Evolutionary conservation across 345 rosid species (phyloP), one percentile per base, ranked within the genome.

Genomic region (Cochlearia excelsa): DNA sequence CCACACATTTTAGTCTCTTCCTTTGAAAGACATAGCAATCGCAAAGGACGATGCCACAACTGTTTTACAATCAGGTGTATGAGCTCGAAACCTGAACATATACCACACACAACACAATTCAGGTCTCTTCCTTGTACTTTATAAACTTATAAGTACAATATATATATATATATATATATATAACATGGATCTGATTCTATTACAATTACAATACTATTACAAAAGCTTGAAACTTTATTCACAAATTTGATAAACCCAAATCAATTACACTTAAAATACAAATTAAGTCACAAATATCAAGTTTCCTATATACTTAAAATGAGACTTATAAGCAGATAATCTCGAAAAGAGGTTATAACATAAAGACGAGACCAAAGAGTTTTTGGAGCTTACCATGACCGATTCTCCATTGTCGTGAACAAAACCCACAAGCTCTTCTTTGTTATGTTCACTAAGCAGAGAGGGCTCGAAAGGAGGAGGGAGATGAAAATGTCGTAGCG

Each of bases 31-130:
- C 97, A 93, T 87, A 30, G 99, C 97, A 55, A n/a, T n/a, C n/a
- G 99, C 99, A 80, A 85, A 93, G 5, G 80, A n/a, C n/a, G n/a
- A 69, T 1, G 99, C 99, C 4, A 93, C 95, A 4, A 85, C 99
- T 29, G 99, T 93, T 82, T 93, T 93, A 9, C 99, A 97, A 67
- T 97, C 99, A 23, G 99, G 87, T 27, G 99, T 93, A 79, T 93
- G 99, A 31, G 99, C 99, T 26, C n/a, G 99, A 93, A 11, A 89
- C 99, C 99, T 93, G 64, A 59, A n/a, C 41, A 64, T 47, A 7
- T 47, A 63, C 48, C 37, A 46, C 27, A 47, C 55, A 65, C 35
- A 59, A n/a, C n/a, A n/a, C n/a, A n/a, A n/a, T 58, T n/a, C n/a
- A 78, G 49, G 33, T 48, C 9, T 6, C n/a, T n/a, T n/a, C n/a